Evolutionary conservation across 2,329 filamentous ascomycete genomes (phyloP), one percentile per base, ranked within the genome.

Genomic region (Capronia americana): DNA sequence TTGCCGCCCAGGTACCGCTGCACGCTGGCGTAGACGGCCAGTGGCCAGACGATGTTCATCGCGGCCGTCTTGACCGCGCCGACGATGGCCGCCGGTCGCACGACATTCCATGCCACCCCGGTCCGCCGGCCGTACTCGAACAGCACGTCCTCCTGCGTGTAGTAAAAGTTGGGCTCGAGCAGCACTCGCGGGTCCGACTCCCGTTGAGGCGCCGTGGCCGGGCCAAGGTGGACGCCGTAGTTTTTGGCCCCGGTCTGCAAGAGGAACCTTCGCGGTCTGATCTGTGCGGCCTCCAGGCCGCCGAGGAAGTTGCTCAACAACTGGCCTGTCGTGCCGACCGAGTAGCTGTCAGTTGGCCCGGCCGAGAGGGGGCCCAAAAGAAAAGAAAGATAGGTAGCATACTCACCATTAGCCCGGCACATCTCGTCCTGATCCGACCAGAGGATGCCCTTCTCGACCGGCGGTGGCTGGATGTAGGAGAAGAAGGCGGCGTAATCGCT

Each of bases 151-250:
- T 86, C 83, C 74, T 86, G 83, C 0, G 77, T 73, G 68, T 85
- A 86, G 77, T 86, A 86, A 73, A 86, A 86, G 73, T 86, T 85
- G 3, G 79, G 78, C 65, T 82, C 80, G 0, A 83, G 74, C 3
- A 71, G 71, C 3, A 81, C 73, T 7, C 82, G 75, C 1, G 80
- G 77, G 65, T 83, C 81, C 5, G 75, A 75, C 70, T 86, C 83
- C 59, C 81, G 77, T 50, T 78, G 78, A 0, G 83, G 84, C 1
- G 75, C 76, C 0, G 75, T 70, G 0, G 78, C 69, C 0, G 81
- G 82, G 1, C 83, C 83, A 23, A 83, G 75, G 66, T 85, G 83
- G 6, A 82, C 70, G 44, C 78, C 82, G 74, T 85, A 85, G 70
- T 85, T 80, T 74, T 85, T 85, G 1, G 81, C 81, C 6, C 83